Evolutionary conservation across 495 filamentous ascomycete genomes (phyloP).

Genomic region (Lepidopterella palustris): DNA sequence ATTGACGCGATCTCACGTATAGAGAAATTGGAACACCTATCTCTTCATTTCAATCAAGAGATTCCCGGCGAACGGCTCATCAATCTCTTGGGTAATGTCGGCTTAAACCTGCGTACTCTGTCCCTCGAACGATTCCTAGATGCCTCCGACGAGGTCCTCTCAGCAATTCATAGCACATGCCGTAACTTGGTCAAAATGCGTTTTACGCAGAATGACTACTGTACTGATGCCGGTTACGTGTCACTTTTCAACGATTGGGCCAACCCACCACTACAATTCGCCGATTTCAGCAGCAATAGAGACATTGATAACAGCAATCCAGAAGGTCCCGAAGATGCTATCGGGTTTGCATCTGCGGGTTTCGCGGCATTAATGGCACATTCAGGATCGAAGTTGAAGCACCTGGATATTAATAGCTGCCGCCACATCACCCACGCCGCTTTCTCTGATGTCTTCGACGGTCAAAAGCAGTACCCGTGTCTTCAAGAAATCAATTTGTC

Average conservation of each 20-base stretch:
- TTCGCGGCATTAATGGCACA: slow-evolving; percentile 81
- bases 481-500: slow-evolving; percentile 67
- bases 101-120: slow-evolving; percentile 59
- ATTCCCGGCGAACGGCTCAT: slow-evolving; percentile 52
- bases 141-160: slow-evolving; percentile 36
- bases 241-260: slow-evolving; percentile 68
- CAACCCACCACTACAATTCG: slow-evolving; percentile 59
- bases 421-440: slow-evolving; percentile 64
- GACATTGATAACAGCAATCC: slow-evolving; percentile 65
- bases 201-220: slow-evolving; percentile 64
- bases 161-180: slow-evolving; percentile 62
- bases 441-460: slow-evolving; percentile 63
- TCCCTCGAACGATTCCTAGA: slow-evolving; percentile 53
- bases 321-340: slow-evolving; percentile 46
- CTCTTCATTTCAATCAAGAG: slow-evolving; percentile 54
- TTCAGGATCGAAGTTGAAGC: slow-evolving; percentile 55
- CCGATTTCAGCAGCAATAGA: slow-evolving; percentile 69
- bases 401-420: slow-evolving; percentile 69
- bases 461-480: slow-evolving; percentile 52
- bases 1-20: slow-evolving; percentile 51
- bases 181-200: slow-evolving; percentile 64
- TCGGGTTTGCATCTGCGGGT: slow-evolving; percentile 66
- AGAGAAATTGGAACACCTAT: slow-evolving; percentile 60
- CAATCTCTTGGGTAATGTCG: slow-evolving; percentile 52
- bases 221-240: slow-evolving; percentile 63